Evolutionary conservation across 2,329 filamentous ascomycete genomes (phyloP).

Genomic region (Magnaporthiopsis poae): DNA sequence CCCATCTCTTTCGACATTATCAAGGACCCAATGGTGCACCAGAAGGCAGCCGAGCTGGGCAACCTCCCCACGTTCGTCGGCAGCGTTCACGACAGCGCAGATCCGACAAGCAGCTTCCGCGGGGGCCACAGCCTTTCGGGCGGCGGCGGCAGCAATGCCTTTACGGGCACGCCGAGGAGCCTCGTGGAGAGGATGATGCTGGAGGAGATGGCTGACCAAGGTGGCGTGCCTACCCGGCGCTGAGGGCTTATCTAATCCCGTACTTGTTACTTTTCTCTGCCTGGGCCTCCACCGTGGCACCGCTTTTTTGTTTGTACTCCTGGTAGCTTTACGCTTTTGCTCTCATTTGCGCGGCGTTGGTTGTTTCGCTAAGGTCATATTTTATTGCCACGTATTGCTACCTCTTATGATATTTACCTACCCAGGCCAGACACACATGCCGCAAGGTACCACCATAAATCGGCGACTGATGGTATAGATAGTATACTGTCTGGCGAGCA

Average conservation of each 20-base stretch:
- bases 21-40: conserved; percentile 26
- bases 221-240: conserved; percentile 2
- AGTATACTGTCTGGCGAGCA: background rate
- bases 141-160: background rate
- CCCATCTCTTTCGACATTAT: conserved; percentile 29
- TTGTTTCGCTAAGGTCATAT: background rate
- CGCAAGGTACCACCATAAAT: background rate
- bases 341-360: background rate
- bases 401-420: background rate
- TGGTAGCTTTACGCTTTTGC: background rate
- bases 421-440: background rate
- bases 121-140: conserved; percentile 16
- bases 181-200: conserved; percentile 24
- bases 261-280: background rate
- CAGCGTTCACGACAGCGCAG: conserved; percentile 25
- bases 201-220: conserved; percentile 14
- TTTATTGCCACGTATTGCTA: background rate
- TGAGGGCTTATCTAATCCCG: background rate
- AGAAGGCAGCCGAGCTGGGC: conserved; percentile 28
- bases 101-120: conserved; percentile 20
- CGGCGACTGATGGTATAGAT: background rate
- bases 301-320: background rate
- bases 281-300: background rate
- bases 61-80: conserved; percentile 31
- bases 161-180: conserved; percentile 19